Evolutionary conservation across 2,329 filamentous ascomycete genomes (phyloP).

Genomic region (Triangularia setosa): DNA sequence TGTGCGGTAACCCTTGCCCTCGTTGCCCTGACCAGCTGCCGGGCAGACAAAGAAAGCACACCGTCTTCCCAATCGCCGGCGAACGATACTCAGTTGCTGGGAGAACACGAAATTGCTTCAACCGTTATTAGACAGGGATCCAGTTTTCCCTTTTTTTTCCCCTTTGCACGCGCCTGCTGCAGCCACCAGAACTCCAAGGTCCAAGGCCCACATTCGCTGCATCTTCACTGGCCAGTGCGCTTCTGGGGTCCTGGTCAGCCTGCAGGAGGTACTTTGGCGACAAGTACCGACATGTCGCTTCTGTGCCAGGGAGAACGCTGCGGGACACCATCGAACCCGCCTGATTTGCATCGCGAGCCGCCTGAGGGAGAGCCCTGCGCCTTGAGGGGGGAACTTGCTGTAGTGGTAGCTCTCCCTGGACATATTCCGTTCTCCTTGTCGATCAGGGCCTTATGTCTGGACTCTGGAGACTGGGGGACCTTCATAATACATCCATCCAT

Average conservation of each 20-base stretch:
- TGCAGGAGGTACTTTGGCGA: constrained; percentile 16
- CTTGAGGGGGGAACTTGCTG: constrained; percentile 4
- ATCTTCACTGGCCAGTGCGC: constrained; percentile 24
- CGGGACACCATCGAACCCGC: background rate
- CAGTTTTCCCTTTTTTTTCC: constrained; percentile 11
- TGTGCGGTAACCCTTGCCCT: background rate
- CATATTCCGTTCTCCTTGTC: constrained; percentile 10
- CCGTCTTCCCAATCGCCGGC: constrained; percentile 11
- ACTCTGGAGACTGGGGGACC: constrained; percentile 8
- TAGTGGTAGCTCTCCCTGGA: background rate
- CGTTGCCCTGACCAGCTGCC: background rate
- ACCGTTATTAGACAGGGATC: constrained; percentile 28
- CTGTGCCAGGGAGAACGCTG: constrained; percentile 5
- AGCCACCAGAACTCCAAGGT: constrained; percentile 16
- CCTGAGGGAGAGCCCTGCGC: background rate
- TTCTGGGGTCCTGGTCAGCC: constrained; percentile 16
- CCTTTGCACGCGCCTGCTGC: constrained; percentile 24
- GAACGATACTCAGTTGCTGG: constrained; percentile 20
- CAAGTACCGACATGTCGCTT: constrained; percentile 24
- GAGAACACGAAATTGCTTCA: constrained; percentile 29
- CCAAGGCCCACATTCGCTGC: constrained; percentile 16
- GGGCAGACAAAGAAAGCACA: background rate
- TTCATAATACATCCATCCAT: constrained; percentile 12
- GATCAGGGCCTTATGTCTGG: constrained; percentile 10
- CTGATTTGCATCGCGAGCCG: background rate